Conservation (phyloP, 2,329 filamentous ascomycete species). For the Pseudogymnoascus sp. region DNA sequence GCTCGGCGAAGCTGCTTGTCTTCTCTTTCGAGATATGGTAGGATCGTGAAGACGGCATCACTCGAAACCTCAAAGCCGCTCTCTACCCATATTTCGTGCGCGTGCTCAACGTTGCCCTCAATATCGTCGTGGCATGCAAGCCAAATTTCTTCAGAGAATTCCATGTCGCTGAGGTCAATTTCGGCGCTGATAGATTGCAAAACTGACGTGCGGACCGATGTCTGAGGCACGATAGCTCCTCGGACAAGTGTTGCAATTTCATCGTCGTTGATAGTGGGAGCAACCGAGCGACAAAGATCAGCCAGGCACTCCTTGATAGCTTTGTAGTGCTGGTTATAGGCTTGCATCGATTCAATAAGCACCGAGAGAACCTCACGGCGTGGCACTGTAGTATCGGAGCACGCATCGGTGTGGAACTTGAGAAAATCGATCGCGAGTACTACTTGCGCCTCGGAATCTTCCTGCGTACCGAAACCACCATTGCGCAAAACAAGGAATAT, state of each 20-base stretch:
- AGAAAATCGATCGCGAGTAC: conserved; percentile 84
- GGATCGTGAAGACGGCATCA: conserved; percentile 57
- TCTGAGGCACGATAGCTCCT: conserved; percentile 71
- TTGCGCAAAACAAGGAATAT: conserved; percentile 70
- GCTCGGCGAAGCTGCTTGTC: conserved; percentile 78
- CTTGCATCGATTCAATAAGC: conserved; percentile 77
- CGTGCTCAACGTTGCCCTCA: conserved; percentile 77
- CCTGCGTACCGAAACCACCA: conserved; percentile 68
- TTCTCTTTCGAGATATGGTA: conserved; percentile 72
- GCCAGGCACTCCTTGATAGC: conserved; percentile 86
- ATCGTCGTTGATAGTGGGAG: conserved; percentile 65
- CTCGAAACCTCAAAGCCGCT: conserved; percentile 67
- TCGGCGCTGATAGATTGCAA: conserved; percentile 87
- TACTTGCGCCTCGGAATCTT: conserved; percentile 83
- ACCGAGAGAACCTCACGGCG: conserved; percentile 64
- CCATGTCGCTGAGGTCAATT: conserved; percentile 80
- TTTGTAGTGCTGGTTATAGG: conserved; percentile 89
- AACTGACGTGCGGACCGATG: conserved; percentile 73
- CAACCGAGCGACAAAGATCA: conserved; percentile 77
- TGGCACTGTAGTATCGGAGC: conserved; percentile 67
- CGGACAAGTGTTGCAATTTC: conserved; percentile 73
- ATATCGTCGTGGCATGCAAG: conserved; percentile 86
- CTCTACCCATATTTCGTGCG: conserved; percentile 89
- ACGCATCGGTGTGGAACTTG: conserved; percentile 78
- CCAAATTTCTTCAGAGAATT: conserved; percentile 88